Evolutionary conservation across 768 basidiomycete species (phyloP).

Genomic region (Imleria badia): DNA sequence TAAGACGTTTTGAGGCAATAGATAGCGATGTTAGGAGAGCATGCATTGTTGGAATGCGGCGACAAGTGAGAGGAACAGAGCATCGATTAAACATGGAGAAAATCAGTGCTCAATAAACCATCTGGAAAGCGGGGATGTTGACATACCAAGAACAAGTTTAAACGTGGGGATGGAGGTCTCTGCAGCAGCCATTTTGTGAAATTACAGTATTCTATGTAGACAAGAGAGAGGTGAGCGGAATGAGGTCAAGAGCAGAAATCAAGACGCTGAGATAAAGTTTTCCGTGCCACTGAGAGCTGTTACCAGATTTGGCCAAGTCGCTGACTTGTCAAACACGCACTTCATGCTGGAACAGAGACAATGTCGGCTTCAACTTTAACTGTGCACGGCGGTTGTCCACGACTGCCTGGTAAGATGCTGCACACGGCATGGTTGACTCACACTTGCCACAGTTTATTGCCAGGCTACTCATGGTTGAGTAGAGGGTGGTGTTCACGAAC

Average conservation of each 20-base stretch:
- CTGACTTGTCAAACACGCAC: slow-evolving; percentile 4
- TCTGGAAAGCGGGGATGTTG: neutral
- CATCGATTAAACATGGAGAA: slow-evolving; percentile 54
- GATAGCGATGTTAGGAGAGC: neutral
- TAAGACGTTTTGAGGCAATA: slow-evolving; percentile 32
- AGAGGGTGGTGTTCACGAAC: neutral
- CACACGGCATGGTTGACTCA: neutral
- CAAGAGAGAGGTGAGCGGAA: slow-evolving; percentile 17
- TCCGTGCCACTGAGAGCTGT: slow-evolving; percentile 27
- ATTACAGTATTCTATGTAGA: slow-evolving; percentile 24
- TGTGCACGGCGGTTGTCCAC: neutral
- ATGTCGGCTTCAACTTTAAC: too few species aligned
- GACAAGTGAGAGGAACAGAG: slow-evolving; percentile 17
- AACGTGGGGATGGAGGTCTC: slow-evolving; percentile 83
- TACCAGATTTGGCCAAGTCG: slow-evolving; percentile 23
- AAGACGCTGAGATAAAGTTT: slow-evolving; percentile 38
- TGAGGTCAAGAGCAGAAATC: slow-evolving; percentile 35
- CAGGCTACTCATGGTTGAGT: neutral
- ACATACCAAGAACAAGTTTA: slow-evolving; percentile 97
- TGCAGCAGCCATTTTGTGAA: slow-evolving; percentile 42
- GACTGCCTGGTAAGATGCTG: neutral
- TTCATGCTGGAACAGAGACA: too few species aligned
- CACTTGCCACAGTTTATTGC: neutral
- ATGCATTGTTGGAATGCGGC: slow-evolving; percentile 10
- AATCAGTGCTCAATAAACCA: slow-evolving; percentile 20